phyloP scores from a whole-genome alignment of 768 basidiomycete species.

The Dacryopinax spathularia region DNA sequence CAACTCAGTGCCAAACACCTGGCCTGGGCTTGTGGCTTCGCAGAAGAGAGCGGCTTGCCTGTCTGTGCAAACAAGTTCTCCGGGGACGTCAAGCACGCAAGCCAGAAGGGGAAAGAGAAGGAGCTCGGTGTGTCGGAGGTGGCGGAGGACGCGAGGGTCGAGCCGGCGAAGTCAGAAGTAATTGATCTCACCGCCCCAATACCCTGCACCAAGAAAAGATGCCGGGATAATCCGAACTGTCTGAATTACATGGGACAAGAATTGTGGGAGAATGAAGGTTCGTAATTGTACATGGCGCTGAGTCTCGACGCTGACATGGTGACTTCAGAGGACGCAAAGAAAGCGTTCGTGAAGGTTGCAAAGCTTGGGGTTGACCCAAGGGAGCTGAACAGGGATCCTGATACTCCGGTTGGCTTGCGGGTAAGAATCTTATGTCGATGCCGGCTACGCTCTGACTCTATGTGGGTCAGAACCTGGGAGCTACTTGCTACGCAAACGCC shows the following conservation, averaged over 20 bases:
- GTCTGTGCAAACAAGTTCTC: neutral
- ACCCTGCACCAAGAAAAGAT: constrained; percentile 45
- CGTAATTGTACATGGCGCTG: constrained; percentile 9
- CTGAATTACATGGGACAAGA: constrained; percentile 78
- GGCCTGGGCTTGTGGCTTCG: constrained; percentile 16
- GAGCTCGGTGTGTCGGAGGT: neutral
- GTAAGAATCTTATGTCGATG: constrained; percentile 26
- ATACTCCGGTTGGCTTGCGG: constrained; percentile 62
- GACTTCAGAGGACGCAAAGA: constrained; percentile 34
- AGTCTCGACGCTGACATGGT: constrained; percentile 12
- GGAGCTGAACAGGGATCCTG: constrained; percentile 34
- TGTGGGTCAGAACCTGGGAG: constrained; percentile 66
- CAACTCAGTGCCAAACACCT: constrained; percentile 16
- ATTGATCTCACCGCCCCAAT: neutral
- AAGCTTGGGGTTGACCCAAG: constrained; percentile 45
- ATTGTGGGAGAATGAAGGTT: constrained; percentile 63
- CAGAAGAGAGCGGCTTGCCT: constrained; percentile 5
- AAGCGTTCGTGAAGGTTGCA: constrained; percentile 38
- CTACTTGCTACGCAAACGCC: constrained; percentile 93
- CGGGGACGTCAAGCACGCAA: neutral
- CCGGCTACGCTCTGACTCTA: neutral
- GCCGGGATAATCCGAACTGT: constrained; percentile 70
- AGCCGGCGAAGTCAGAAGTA: neutral
- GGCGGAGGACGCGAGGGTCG: neutral
- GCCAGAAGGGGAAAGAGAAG: constrained; percentile 6